Evolutionary conservation across 2,329 filamentous ascomycete species (phyloP).

Genomic region (Leptoxyphium fumago): DNA sequence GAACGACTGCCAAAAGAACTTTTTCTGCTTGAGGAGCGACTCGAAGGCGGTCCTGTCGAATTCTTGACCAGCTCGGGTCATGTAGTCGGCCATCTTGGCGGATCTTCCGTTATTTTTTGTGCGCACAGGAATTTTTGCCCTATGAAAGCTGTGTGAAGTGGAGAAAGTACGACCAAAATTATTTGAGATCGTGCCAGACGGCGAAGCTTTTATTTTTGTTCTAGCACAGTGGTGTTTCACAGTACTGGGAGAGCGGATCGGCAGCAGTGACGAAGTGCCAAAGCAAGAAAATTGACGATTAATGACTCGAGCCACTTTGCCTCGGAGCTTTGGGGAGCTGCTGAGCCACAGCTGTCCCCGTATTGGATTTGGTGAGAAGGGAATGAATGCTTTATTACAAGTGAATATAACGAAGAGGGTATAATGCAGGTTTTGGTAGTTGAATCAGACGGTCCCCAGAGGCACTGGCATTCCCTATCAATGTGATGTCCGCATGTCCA

Average conservation of each 20-base stretch:
- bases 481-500: not conserved
- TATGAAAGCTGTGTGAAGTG: slow-evolving; percentile 6
- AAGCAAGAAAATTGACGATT: not conserved
- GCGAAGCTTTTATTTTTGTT: not conserved
- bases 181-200: not conserved
- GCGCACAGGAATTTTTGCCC: slow-evolving; percentile 12
- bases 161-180: slow-evolving; percentile 4
- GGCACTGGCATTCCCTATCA: not conserved
- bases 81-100: slow-evolving; percentile 45
- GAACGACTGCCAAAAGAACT: slow-evolving; percentile 92
- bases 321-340: not conserved
- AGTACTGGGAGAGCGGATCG: not conserved
- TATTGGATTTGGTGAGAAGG: not conserved
- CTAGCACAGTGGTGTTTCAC: not conserved
- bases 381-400: not conserved
- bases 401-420: not conserved
- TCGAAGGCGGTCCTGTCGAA: slow-evolving; percentile 74
- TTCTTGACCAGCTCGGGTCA: slow-evolving; percentile 74
- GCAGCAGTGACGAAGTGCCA: not conserved
- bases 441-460: not conserved
- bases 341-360: not conserved
- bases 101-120: slow-evolving; percentile 23
- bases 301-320: not conserved
- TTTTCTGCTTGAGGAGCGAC: slow-evolving; percentile 68
- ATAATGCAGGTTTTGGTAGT: not conserved